These are phyloP conservation scores for Phaeoacremonium minimum DNA, from an alignment of 2,329 filamentous ascomycete genomes.

Conservation along the genomic window DNA sequence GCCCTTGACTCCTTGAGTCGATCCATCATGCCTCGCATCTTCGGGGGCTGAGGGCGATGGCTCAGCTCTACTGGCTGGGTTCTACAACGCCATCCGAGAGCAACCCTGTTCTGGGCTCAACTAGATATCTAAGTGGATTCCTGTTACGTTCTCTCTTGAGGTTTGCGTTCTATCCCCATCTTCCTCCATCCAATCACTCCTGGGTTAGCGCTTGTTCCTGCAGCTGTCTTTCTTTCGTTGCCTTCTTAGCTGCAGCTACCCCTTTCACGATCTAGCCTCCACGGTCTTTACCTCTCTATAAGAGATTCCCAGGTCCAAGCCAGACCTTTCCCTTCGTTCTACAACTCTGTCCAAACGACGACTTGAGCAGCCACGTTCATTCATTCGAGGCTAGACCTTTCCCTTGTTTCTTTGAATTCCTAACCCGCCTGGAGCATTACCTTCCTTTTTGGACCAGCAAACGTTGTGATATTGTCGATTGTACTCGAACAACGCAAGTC, in stretches of 20 bases:
- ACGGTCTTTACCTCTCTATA: constrained; percentile 11
- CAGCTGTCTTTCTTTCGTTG: constrained; percentile 15
- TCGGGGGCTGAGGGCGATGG: constrained; percentile 24
- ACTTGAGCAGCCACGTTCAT: constrained; percentile 27
- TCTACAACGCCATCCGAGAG: constrained; percentile 14
- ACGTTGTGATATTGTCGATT: too few species aligned
- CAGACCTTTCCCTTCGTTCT: constrained; percentile 9
- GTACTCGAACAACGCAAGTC: too few species aligned
- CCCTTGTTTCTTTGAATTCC: constrained; percentile 19
- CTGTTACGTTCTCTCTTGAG: constrained; percentile 4
- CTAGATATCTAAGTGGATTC: constrained; percentile 14
- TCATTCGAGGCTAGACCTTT: constrained; percentile 31
- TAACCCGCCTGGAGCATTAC: constrained; percentile 37
- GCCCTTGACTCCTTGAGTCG: constrained; percentile 22
- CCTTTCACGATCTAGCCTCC: constrained; percentile 9
- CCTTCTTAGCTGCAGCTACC: constrained; percentile 14
- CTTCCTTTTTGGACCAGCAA: too few species aligned
- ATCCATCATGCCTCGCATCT: constrained; percentile 34
- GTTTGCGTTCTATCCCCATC: neutral
- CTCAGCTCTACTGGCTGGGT: constrained; percentile 27
- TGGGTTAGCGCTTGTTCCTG: constrained; percentile 24
- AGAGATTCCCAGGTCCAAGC: neutral
- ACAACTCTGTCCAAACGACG: constrained; percentile 18
- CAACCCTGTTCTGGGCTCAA: constrained; percentile 6
- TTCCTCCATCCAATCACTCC: constrained; percentile 26